Base-by-base conservation (phyloP, 805 yeast species). In the Lipomyces yamadae region DNA sequence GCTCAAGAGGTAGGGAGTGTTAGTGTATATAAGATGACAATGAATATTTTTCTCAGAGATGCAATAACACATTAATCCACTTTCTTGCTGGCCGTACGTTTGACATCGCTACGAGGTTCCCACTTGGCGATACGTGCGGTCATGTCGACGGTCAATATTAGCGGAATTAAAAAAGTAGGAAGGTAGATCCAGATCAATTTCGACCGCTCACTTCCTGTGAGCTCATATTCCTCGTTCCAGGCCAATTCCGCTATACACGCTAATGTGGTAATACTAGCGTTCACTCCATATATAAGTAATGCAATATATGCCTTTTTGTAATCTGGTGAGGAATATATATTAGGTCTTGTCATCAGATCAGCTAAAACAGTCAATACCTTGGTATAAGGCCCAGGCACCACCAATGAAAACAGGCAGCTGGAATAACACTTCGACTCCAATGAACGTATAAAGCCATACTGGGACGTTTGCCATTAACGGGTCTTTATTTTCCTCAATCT, bases 361-460 rank as follows among this genome's bases (percentile, higher is more conserved):
- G 48, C 24, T 60, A 56, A 39, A 56, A 52, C 11, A 72, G 70
- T 59, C 77, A 79, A 70, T 77, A 77, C 81, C 78, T 39, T 72
- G 71, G 61, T 67, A 64, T 39, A 83, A 70, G 48, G 75, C 74
- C 56, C 70, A 72, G 3, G 76, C 73, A 0, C 82, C 81, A 11
- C 83, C 86, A 13, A 78, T 69, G 77, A 95, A 95, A 35, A 90
- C 80, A 0, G 99, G 99, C 61, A 90, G 75, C 78, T 94, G 99
- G 71, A 89, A 82, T 2, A 86, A 60, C 53, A 93, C 68, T 76
- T 94, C 99, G 64, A 91, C 75, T 71, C 83, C 77, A 0, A 92
- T 96, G 76, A 90, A 92, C 48, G 83, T 76, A 64, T 82, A 79
- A 60, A 94, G 82, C 98, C 98, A 94, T 2, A 79, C 72, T 0